phyloP scores from a whole-genome alignment of 176 grass and related monocot species.

The Bolboschoenus planiculmis region DNA sequence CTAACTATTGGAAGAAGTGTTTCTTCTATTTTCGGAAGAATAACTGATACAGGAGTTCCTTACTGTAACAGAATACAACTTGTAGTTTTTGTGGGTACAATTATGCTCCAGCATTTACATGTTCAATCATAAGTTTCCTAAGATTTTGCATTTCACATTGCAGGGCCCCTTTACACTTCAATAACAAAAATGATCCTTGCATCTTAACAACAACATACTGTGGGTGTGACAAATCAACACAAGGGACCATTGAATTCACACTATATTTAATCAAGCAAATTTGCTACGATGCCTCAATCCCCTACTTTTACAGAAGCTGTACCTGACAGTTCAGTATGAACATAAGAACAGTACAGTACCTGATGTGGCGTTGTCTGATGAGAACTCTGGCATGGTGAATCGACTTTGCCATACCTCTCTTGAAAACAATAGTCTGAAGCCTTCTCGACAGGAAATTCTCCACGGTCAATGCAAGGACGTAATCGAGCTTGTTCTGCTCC shows the following conservation, averaged over 20 bases:
- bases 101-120: not conserved
- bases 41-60: not conserved
- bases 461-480: slow-evolving; percentile 58
- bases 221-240: too few species aligned
- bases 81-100: too few species aligned
- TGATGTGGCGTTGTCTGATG: slow-evolving; percentile 60
- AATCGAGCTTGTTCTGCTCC: slow-evolving; percentile 61
- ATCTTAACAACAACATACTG: too few species aligned
- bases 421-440: slow-evolving; percentile 60
- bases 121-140: not conserved
- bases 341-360: slow-evolving; percentile 15
- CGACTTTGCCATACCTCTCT: slow-evolving; percentile 66
- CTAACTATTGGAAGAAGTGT: too few species aligned
- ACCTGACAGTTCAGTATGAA: not conserved
- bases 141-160: not conserved
- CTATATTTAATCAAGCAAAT: not conserved
- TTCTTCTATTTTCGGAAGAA: too few species aligned
- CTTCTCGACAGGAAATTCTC: slow-evolving; percentile 55
- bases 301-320: not conserved
- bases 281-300: not conserved
- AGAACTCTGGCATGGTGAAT: slow-evolving; percentile 68
- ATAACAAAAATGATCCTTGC: not conserved
- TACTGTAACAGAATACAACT: not conserved
- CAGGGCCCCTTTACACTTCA: not conserved
- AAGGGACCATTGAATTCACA: too few species aligned